phyloP scores from a whole-genome alignment of 179 eudicot genomes.

The Amaranthus tricolor region DNA sequence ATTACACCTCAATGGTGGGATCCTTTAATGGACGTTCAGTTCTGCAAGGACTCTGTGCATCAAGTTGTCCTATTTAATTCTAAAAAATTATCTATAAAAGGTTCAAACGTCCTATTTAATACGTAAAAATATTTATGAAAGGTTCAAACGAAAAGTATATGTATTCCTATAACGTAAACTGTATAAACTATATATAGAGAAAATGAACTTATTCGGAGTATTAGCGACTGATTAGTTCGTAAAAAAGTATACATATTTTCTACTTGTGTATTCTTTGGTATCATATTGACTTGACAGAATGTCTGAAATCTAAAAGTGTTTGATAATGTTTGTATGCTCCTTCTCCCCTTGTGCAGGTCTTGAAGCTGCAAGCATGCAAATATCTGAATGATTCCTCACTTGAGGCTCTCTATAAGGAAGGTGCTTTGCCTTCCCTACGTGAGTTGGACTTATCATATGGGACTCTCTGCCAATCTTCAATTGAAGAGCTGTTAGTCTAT shows the following conservation, averaged over 20 bases:
- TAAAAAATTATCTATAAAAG: too few relatives aligned
- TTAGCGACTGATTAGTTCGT: too few relatives aligned
- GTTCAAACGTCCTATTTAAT: too few relatives aligned
- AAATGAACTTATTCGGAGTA: too few relatives aligned
- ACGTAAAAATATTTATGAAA: too few relatives aligned
- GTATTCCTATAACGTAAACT: too few relatives aligned
- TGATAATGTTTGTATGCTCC: background rate
- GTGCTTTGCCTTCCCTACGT: slow-evolving; percentile 79
- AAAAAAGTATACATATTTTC: background rate
- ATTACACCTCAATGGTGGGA: too few relatives aligned
- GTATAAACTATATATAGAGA: too few relatives aligned
- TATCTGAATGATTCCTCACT: slow-evolving; percentile 70
- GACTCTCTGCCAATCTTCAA: slow-evolving; percentile 74
- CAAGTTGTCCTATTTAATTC: too few relatives aligned
- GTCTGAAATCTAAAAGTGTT: background rate
- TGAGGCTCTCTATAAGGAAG: slow-evolving; percentile 78
- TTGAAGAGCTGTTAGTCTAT: slow-evolving; percentile 79
- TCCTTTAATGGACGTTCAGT: too few relatives aligned
- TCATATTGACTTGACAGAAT: background rate
- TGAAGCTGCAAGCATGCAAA: slow-evolving; percentile 97
- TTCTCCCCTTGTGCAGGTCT: slow-evolving; percentile 39
- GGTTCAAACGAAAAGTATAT: too few relatives aligned
- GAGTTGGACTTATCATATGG: slow-evolving; percentile 96
- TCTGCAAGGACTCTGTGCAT: too few relatives aligned
- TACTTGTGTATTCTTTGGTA: background rate